These are phyloP conservation scores for Suillus subaureus DNA, from an alignment of 768 basidiomycete species.

Conservation along the genomic window DNA sequence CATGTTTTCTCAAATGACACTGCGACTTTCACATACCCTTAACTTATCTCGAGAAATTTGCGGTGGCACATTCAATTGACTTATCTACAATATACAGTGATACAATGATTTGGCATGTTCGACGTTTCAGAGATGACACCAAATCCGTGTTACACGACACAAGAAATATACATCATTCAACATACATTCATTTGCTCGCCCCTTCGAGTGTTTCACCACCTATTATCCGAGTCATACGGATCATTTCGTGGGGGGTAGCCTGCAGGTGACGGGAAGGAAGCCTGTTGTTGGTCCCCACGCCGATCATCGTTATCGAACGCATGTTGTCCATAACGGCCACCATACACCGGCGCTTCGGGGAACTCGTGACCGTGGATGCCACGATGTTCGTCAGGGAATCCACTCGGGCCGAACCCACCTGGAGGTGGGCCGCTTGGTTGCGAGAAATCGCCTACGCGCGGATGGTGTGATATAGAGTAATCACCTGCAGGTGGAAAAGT, in stretches of 20 bases:
- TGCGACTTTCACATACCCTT: not conserved
- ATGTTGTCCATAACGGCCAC: conserved; percentile 16
- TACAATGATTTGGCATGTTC: not conserved
- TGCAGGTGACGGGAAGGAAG: not conserved
- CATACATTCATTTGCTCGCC: not conserved
- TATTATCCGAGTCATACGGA: not conserved
- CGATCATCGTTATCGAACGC: conserved; percentile 8
- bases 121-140: too few relatives aligned
- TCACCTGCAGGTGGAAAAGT: not conserved
- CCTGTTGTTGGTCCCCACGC: not conserved
- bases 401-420: conserved; percentile 16
- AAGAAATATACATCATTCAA: not conserved
- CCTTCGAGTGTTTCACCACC: conserved; percentile 5
- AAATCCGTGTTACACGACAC: not conserved
- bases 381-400: conserved; percentile 10
- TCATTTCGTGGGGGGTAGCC: conserved; percentile 8
- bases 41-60: not conserved
- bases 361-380: conserved; percentile 33
- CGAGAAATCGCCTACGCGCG: conserved; percentile 6
- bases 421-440: conserved; percentile 22
- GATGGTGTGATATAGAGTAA: conserved; percentile 11
- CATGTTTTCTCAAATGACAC: not conserved
- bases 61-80: not conserved
- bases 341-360: conserved; percentile 39
- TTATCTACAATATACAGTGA: not conserved